These are phyloP conservation scores for Aspergillus clavatus DNA, from an alignment of 2,329 filamentous ascomycete species.

Conservation along the genomic window DNA sequence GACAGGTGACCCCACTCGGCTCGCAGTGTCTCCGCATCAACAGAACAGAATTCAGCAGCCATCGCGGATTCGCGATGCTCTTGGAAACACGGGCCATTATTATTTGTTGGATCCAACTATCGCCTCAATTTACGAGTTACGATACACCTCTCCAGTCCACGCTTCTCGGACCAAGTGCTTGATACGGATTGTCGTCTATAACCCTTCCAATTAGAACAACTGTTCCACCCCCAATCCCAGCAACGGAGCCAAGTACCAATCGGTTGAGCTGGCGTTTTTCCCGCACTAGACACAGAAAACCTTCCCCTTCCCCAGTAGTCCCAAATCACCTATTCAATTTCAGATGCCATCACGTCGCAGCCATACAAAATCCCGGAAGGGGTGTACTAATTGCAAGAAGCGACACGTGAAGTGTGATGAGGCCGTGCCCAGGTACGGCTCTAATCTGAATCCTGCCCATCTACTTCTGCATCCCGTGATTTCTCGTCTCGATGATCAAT, in stretches of 20 bases:
- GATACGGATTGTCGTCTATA: too few relatives aligned
- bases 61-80: too few relatives aligned
- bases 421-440: slow-evolving; percentile 24
- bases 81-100: not conserved
- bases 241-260: not conserved
- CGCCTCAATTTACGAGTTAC: too few relatives aligned
- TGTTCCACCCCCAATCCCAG: too few relatives aligned
- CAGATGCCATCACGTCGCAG: slow-evolving; percentile 30
- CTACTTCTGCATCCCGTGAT: not conserved
- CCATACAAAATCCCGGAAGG: slow-evolving; percentile 39
- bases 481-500: too few relatives aligned
- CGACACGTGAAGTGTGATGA: slow-evolving; percentile 41
- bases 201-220: too few relatives aligned
- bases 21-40: not conserved
- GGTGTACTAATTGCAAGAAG: slow-evolving; percentile 37
- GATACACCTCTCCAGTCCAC: too few relatives aligned
- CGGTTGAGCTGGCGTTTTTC: not conserved
- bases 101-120: not conserved
- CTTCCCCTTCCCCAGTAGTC: not conserved
- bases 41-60: not conserved
- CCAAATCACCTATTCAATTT: slow-evolving; percentile 1
- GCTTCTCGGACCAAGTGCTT: too few relatives aligned
- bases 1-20: not conserved
- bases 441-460: not conserved
- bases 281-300: not conserved